Evolutionary conservation across 2,329 filamentous ascomycete species (phyloP).

Genomic region (Diaporthe ampelina): DNA sequence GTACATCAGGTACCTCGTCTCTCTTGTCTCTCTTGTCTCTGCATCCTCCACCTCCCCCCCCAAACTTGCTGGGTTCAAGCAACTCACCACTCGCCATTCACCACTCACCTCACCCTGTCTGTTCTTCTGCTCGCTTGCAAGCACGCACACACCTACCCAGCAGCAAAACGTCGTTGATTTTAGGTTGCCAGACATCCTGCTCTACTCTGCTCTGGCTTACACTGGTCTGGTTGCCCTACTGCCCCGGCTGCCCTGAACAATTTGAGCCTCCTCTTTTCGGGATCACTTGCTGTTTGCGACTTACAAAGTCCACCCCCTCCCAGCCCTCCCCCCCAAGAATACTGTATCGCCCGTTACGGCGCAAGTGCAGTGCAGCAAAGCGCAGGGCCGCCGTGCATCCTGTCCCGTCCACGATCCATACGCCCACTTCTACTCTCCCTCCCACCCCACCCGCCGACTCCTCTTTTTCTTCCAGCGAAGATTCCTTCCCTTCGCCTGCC

Average conservation of each 20-base stretch:
- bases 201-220: neutral
- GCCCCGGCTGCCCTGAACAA: neutral
- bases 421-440: slow-evolving; percentile 34
- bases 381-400: slow-evolving; percentile 18
- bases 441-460: slow-evolving; percentile 29
- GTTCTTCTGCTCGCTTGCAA: neutral
- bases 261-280: slow-evolving; percentile 7
- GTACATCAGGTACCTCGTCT: slow-evolving; percentile 7
- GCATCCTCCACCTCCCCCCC: neutral
- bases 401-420: slow-evolving; percentile 31
- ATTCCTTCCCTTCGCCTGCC: slow-evolving; percentile 32
- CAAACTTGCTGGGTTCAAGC: slow-evolving; percentile 8
- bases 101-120: neutral
- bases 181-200: slow-evolving; percentile 5
- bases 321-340: neutral
- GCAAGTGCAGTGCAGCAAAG: slow-evolving; percentile 18
- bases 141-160: neutral
- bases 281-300: too few species aligned
- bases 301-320: neutral
- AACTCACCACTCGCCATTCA: neutral
- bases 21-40: neutral
- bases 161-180: slow-evolving; percentile 2
- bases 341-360: slow-evolving; percentile 13
- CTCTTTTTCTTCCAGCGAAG: slow-evolving; percentile 36
- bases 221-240: neutral